Evolutionary conservation across 352 stramenopile genomes (phyloP).

Genomic region (Globisporangium recalcitrans): DNA sequence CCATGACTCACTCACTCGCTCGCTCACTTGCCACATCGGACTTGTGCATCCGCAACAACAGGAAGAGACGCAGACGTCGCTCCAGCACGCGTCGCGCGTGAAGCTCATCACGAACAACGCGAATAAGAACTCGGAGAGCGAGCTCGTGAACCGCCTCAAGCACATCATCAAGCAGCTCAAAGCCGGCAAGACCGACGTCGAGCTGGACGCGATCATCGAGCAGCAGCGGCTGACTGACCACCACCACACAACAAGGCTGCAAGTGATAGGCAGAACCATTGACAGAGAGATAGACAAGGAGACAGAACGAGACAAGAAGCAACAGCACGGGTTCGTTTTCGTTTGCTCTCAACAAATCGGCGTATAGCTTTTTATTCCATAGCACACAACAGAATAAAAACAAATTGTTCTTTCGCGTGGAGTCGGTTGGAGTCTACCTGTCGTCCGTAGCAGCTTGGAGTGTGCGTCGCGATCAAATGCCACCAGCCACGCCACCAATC

Average conservation of each 20-base stretch:
- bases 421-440: slow-evolving; percentile 22
- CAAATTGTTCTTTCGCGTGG: slow-evolving; percentile 9
- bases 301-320: slow-evolving; percentile 11
- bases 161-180: slow-evolving; percentile 78
- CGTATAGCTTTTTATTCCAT: slow-evolving; percentile 64
- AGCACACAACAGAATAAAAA: slow-evolving; percentile 31
- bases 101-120: slow-evolving; percentile 88
- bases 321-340: slow-evolving; percentile 1
- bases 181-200: slow-evolving; percentile 56
- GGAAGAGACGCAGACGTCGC: slow-evolving; percentile 82
- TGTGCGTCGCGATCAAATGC: not conserved
- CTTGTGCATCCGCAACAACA: slow-evolving; percentile 12
- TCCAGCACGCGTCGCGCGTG: slow-evolving; percentile 77
- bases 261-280: not conserved
- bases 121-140: slow-evolving; percentile 83
- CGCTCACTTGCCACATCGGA: not conserved
- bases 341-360: slow-evolving; percentile 84
- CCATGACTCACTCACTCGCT: not conserved
- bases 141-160: slow-evolving; percentile 80
- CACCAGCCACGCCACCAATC: not conserved
- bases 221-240: slow-evolving; percentile 6
- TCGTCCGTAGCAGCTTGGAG: not conserved
- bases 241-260: not conserved
- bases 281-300: not conserved
- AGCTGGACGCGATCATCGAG: slow-evolving; percentile 62